Conservation (phyloP, 78 protist species). For the Mantamonas sphyraenae region DNA sequence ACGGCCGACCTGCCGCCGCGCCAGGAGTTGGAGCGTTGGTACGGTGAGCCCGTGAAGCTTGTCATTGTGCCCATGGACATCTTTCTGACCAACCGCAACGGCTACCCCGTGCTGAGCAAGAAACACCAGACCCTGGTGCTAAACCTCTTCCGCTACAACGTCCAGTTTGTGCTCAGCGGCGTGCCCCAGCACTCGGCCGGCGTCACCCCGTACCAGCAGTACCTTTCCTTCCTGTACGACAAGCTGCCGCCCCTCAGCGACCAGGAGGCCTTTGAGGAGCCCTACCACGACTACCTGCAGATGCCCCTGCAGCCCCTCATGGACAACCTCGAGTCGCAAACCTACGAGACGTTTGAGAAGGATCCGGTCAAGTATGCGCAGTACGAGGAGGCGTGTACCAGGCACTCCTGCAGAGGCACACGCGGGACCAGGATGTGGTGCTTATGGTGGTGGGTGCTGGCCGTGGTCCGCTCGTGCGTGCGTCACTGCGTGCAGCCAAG, state of each 20-base stretch:
- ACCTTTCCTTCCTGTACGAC: conserved; percentile 1
- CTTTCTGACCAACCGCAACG: conserved; percentile 52
- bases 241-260: neutral
- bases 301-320: conserved; percentile 77
- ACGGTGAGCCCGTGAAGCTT: conserved; percentile 62
- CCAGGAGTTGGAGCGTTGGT: conserved; percentile 25
- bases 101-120: conserved; percentile 63
- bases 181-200: neutral
- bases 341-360: conserved; percentile 91
- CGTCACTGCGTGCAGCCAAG: conserved; percentile 39
- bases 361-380: conserved; percentile 84
- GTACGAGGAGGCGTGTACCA: conserved; percentile 35
- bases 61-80: conserved; percentile 52
- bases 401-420: neutral
- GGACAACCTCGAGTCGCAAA: conserved; percentile 85
- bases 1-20: conserved; percentile 21
- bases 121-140: conserved; percentile 52
- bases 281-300: conserved; percentile 59
- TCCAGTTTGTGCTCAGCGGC: neutral
- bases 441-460: conserved; percentile 90
- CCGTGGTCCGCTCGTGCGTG: conserved; percentile 91
- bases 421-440: neutral
- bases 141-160: neutral
- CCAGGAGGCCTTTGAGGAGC: conserved; percentile 5
- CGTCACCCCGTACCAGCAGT: neutral